Conservation (phyloP, 257 asterid species). For the Plectranthus barbatus region DNA sequence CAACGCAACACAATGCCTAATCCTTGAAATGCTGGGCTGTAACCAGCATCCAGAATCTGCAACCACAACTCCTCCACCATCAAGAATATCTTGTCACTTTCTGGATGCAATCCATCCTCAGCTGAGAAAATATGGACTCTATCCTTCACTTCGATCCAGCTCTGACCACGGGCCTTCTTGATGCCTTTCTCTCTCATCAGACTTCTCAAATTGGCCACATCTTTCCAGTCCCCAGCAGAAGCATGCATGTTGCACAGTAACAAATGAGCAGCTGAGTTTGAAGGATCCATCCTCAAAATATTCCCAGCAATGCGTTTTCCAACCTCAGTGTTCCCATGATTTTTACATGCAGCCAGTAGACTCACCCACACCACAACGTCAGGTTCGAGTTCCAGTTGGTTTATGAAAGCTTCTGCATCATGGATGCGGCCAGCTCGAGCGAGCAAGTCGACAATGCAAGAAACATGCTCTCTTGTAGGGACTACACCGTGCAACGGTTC, state of each 20-base stretch:
- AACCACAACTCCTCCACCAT: constrained; percentile 46
- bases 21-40: no score
- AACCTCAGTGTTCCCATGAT: constrained; percentile 39
- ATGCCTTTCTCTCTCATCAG: constrained; percentile 57
- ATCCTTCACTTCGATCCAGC: constrained; percentile 60
- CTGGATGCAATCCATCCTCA: constrained; percentile 52
- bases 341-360: constrained; percentile 57
- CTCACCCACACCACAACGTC: constrained; percentile 68
- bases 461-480: constrained; percentile 60
- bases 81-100: constrained; percentile 31
- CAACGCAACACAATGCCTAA: no score
- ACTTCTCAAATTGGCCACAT: constrained; percentile 43
- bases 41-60: constrained; percentile 57
- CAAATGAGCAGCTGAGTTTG: constrained; percentile 50
- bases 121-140: constrained; percentile 47
- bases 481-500: constrained; percentile 39
- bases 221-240: constrained; percentile 54
- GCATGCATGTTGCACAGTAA: constrained; percentile 55
- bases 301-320: constrained; percentile 59
- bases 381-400: constrained; percentile 30
- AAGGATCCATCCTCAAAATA: constrained; percentile 49
- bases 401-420: constrained; percentile 56
- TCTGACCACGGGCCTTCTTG: constrained; percentile 54
- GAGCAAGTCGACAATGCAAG: constrained; percentile 67
- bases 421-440: constrained; percentile 52